phyloP scores from a whole-genome alignment of 257 asterid species.

The Coffea eugenioides region DNA sequence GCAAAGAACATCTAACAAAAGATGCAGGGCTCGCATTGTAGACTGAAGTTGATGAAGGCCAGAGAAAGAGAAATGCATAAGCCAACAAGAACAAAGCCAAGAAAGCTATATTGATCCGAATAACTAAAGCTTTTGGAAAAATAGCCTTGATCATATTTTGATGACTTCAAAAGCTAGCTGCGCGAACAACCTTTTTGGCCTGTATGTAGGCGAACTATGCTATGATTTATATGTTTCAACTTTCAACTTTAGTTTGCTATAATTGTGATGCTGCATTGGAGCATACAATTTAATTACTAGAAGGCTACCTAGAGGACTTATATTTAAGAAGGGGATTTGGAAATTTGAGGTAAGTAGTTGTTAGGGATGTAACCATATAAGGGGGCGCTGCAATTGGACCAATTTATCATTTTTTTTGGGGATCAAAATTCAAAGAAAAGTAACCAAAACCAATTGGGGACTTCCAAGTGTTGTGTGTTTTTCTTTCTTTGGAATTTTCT shows the following conservation, averaged over 20 bases:
- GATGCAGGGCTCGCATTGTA: conserved; percentile 52
- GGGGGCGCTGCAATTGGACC: no score
- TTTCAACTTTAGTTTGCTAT: not conserved
- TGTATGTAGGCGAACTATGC: conserved; percentile 1
- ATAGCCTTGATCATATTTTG: conserved; percentile 43
- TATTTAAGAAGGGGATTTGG: no score
- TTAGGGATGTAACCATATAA: no score
- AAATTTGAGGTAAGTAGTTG: no score
- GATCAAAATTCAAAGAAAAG: conserved; percentile 25
- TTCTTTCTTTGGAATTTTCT: conserved; percentile 17
- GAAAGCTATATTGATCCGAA: conserved; percentile 62
- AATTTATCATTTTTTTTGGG: no score
- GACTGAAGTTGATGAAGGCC: conserved; percentile 51
- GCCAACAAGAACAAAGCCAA: conserved; percentile 54
- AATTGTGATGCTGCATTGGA: not conserved
- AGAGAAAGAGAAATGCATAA: conserved; percentile 50
- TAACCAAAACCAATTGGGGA: conserved; percentile 24
- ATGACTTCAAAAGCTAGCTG: not conserved
- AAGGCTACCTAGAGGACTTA: no score
- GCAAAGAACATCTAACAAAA: conserved; percentile 61
- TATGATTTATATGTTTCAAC: not conserved
- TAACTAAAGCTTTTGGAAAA: conserved; percentile 56
- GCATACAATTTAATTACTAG: not conserved
- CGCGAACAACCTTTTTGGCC: not conserved
- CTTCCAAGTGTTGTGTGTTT: conserved; percentile 36